Evolutionary conservation across 1,284 basidiomycete genomes (phyloP).

Genomic region (Xerocomus amazonicus): DNA sequence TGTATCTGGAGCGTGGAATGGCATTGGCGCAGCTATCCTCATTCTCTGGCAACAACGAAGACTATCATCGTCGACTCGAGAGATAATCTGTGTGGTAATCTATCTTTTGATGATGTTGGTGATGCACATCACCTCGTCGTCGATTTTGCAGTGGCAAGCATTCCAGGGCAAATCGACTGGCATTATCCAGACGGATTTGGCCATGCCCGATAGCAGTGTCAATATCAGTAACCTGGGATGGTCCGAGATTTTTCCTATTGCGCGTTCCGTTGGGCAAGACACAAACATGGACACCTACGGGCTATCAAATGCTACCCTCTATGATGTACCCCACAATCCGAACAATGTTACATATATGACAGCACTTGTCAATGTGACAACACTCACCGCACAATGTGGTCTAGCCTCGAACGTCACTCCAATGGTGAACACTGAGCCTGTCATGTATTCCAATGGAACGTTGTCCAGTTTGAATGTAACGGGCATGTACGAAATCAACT

Average conservation of each 20-base stretch:
- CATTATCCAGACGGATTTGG: neutral
- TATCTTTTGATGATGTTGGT: slow-evolving; percentile 2
- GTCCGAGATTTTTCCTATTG: neutral
- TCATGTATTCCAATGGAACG: no score
- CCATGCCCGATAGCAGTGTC: neutral
- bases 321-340: neutral
- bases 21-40: slow-evolving; percentile 15
- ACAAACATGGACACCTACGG: neutral
- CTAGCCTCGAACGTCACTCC: neutral
- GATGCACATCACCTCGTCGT: slow-evolving; percentile 20
- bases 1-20: neutral
- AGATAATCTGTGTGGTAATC: slow-evolving; percentile 7
- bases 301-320: neutral
- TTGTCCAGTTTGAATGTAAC: neutral
- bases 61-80: slow-evolving; percentile 1
- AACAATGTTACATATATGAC: neutral
- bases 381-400: neutral
- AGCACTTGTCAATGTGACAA: neutral
- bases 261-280: neutral
- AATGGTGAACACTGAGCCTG: no score
- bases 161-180: slow-evolving; percentile 7
- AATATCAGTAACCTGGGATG: neutral
- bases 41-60: slow-evolving; percentile 18
- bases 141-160: slow-evolving; percentile 18
- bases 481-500: neutral